phyloP scores from a whole-genome alignment of 2,329 filamentous ascomycete species.

The Penicillium concentricum region DNA sequence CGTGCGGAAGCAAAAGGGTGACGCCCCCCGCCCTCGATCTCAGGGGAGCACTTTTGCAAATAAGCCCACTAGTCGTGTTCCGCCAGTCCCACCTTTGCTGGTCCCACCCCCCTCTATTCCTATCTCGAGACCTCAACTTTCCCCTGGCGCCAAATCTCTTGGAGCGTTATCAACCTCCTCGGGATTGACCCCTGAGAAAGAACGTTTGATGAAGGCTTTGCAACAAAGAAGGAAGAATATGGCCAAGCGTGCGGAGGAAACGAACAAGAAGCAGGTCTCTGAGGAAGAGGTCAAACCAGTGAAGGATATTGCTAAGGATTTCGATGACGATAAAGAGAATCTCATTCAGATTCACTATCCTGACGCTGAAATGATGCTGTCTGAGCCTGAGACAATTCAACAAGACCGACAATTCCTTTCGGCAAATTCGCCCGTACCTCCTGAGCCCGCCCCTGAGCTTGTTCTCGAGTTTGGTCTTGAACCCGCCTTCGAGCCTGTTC shows the following conservation, averaged over 20 bases:
- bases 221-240: conserved; percentile 84
- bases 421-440: background rate
- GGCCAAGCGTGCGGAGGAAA: conserved; percentile 36
- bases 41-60: conserved; percentile 38
- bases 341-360: conserved; percentile 23
- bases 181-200: conserved; percentile 82
- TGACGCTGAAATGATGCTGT: background rate
- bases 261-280: conserved; percentile 24
- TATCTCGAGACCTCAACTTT: conserved; percentile 35
- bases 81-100: conserved; percentile 41
- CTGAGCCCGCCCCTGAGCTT: conserved; percentile 3
- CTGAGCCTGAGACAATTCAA: conserved; percentile 13
- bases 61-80: conserved; percentile 30
- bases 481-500: background rate
- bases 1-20: conserved; percentile 49
- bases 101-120: conserved; percentile 39
- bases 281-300: conserved; percentile 11
- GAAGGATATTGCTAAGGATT: conserved; percentile 18
- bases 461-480: conserved; percentile 10
- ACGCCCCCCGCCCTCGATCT: conserved; percentile 45
- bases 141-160: conserved; percentile 43
- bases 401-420: conserved; percentile 5
- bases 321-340: conserved; percentile 27
- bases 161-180: conserved; percentile 47
- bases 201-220: conserved; percentile 89